Conservation (phyloP, 352 stramenopile genomes). For the Phytophthora constricta region DNA sequence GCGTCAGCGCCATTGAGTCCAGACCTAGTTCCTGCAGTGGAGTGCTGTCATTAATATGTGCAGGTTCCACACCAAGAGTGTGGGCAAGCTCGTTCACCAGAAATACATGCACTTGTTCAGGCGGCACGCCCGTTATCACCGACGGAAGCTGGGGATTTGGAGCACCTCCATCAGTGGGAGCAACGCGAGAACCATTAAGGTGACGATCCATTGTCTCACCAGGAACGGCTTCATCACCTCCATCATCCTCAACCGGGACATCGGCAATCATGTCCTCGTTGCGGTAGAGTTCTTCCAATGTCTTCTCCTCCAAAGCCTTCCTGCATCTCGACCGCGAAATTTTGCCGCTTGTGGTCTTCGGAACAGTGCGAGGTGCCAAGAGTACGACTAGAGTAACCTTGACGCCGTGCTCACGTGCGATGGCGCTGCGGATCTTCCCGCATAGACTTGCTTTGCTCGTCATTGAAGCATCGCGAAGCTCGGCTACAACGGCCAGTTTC, state of each 20-base stretch:
- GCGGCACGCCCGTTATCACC: constrained; percentile 59
- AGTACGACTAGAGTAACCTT: constrained; percentile 92
- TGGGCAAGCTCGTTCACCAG: constrained; percentile 66
- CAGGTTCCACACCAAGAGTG: constrained; percentile 58
- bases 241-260: constrained; percentile 44
- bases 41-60: constrained; percentile 54
- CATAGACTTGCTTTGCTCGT: constrained; percentile 81
- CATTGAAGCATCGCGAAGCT: constrained; percentile 73
- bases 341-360: constrained; percentile 99
- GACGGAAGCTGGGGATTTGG: constrained; percentile 46
- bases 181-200: constrained; percentile 19
- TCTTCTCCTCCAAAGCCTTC: constrained; percentile 65
- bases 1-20: constrained; percentile 94
- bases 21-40: constrained; percentile 86
- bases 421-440: constrained; percentile 65
- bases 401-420: constrained; percentile 88
- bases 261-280: constrained; percentile 83
- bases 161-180: constrained; percentile 12
- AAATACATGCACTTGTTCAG: constrained; percentile 63
- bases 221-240: constrained; percentile 39
- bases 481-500: constrained; percentile 74
- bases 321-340: constrained; percentile 94
- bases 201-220: constrained; percentile 39
- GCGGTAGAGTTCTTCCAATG: constrained; percentile 72
- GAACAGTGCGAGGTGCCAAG: constrained; percentile 91